phyloP scores from a whole-genome alignment of 352 stramenopile species.

The Peronospora destructor region DNA sequence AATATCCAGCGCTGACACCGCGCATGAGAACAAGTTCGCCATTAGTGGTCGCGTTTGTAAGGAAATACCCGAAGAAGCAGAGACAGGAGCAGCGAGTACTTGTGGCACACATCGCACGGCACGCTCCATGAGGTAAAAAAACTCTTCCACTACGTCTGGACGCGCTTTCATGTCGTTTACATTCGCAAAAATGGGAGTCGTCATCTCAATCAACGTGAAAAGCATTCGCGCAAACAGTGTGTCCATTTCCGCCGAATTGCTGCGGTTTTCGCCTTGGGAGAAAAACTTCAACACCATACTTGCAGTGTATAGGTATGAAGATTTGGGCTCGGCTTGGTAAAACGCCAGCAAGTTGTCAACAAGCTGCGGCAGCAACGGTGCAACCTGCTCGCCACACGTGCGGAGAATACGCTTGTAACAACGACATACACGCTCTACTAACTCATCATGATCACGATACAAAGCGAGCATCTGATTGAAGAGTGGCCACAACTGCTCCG shows the following conservation, averaged over 20 bases:
- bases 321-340: slow-evolving; percentile 76
- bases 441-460: slow-evolving; percentile 65
- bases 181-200: slow-evolving; percentile 80
- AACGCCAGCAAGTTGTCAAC: slow-evolving; percentile 71
- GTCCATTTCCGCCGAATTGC: slow-evolving; percentile 32
- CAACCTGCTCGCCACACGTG: slow-evolving; percentile 51
- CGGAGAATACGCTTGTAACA: slow-evolving; percentile 86
- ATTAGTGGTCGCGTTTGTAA: slow-evolving; percentile 44
- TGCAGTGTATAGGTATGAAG: slow-evolving; percentile 74
- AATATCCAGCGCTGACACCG: slow-evolving; percentile 81
- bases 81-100: slow-evolving; percentile 44
- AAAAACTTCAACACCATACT: slow-evolving; percentile 85
- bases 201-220: slow-evolving; percentile 55
- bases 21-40: slow-evolving; percentile 75
- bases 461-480: slow-evolving; percentile 75
- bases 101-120: slow-evolving; percentile 82
- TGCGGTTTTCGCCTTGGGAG: slow-evolving; percentile 13
- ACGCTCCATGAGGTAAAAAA: slow-evolving; percentile 92
- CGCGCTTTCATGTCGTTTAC: slow-evolving; percentile 55
- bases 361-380: slow-evolving; percentile 62
- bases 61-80: slow-evolving; percentile 10
- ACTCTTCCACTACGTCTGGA: slow-evolving; percentile 93
- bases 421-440: slow-evolving; percentile 78
- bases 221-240: slow-evolving; percentile 53
- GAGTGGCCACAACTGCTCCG: slow-evolving; percentile 70